Evolutionary conservation across 305 asterid species (phyloP).

Genomic region (Fraxinus platypoda): DNA sequence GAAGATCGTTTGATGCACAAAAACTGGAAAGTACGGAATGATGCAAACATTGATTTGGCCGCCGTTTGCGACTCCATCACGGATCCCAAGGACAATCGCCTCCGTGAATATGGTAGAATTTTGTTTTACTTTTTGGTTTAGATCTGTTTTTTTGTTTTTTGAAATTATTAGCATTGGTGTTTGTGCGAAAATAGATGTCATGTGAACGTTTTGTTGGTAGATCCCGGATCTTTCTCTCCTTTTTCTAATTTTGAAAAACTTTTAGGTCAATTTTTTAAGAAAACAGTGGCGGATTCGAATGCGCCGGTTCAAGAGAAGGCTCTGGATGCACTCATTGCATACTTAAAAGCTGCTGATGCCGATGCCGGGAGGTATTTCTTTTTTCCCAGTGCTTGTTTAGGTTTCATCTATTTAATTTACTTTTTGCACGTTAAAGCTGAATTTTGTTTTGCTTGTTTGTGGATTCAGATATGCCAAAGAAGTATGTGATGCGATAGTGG

Average conservation of each 20-base stretch:
- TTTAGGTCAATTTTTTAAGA: constrained; percentile 78
- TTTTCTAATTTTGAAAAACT: constrained; percentile 16
- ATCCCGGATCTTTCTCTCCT: constrained; percentile 20
- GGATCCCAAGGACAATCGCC: constrained; percentile 92
- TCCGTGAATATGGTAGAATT: constrained; percentile 88
- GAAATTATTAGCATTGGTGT: constrained; percentile 34
- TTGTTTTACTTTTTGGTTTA: constrained; percentile 23
- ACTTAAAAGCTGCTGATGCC: constrained; percentile 89
- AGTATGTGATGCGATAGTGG: constrained; percentile 92
- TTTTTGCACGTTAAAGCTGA: neutral
- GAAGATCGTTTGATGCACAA: constrained; percentile 92
- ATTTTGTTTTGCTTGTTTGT: constrained; percentile 10
- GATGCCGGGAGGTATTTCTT: constrained; percentile 77
- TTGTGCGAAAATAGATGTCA: constrained; percentile 22
- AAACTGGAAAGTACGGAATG: constrained; percentile 98
- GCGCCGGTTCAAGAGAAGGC: constrained; percentile 99
- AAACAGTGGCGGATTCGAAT: constrained; percentile 83
- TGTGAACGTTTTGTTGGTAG: constrained; percentile 29
- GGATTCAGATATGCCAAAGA: constrained; percentile 74
- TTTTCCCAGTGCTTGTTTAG: constrained; percentile 1
- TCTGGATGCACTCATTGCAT: constrained; percentile 93
- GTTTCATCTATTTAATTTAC: constrained; percentile 1
- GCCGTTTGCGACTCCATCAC: constrained; percentile 76
- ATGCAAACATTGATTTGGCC: constrained; percentile 94
- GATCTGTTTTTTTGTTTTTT: constrained; percentile 42